A percentile compares a stretch with the other conserved stretches of the same genome.
These are phyloP conservation scores for Hibiscus syriacus DNA, from an alignment of 345 rosid species.

Conservation along the genomic window DNA sequence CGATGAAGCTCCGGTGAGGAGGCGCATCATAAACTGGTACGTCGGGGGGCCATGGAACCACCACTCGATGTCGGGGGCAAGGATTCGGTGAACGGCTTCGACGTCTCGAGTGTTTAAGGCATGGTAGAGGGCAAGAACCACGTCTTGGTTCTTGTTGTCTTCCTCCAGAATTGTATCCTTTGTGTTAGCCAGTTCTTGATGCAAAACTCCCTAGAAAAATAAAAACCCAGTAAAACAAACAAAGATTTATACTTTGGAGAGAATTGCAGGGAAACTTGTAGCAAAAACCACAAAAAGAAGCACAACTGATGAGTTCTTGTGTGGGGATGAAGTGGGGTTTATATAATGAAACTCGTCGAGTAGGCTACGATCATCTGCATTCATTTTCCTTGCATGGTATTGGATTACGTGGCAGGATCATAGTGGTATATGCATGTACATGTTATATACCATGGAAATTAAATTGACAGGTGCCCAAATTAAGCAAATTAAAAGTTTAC, in stretches of 20 bases:
- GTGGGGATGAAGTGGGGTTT: neutral
- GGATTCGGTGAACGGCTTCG: conserved; percentile 54
- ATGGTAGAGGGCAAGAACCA: conserved; percentile 81
- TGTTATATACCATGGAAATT: too few species aligned
- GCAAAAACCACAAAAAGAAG: too few species aligned
- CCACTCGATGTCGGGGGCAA: conserved; percentile 86
- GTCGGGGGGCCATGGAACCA: conserved; percentile 99
- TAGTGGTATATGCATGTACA: too few species aligned
- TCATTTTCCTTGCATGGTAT: neutral
- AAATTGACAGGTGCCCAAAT: too few species aligned
- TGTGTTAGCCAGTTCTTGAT: conserved; percentile 70
- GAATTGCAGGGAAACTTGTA: neutral
- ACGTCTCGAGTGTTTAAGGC: conserved; percentile 81
- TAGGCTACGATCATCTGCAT: neutral
- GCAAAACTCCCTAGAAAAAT: neutral
- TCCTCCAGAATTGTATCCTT: conserved; percentile 52
- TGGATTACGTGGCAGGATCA: too few species aligned
- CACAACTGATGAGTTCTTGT: neutral
- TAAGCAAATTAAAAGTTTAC: too few species aligned
- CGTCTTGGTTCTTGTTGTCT: conserved; percentile 49
- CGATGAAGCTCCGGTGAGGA: conserved; percentile 58
- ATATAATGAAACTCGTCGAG: conserved; percentile 11
- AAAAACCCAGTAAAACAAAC: too few species aligned
- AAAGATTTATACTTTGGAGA: too few species aligned
- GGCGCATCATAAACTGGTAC: conserved; percentile 95